Evolutionary conservation across 352 stramenopile species (phyloP), one percentile per base, ranked within the genome.

Genomic region (Globisporangium spiculum): DNA sequence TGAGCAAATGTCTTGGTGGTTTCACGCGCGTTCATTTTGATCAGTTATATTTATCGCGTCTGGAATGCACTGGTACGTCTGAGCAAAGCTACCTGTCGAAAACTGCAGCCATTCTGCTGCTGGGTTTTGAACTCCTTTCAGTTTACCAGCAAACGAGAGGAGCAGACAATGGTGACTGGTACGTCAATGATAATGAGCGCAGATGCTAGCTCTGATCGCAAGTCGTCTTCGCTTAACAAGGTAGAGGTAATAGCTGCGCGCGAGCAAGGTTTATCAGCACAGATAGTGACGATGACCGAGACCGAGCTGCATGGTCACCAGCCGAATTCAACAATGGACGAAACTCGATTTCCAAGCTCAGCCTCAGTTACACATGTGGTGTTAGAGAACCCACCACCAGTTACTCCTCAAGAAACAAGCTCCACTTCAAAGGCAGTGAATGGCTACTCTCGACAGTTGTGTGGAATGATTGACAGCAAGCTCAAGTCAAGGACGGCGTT

Each of bases 401-500:
- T 10, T 18, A 44, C 36, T 44, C 10, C 12, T 59, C 12, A 16
- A 24, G 26, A 59, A 16, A 24, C 22, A 7, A 24, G 4, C 26
- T 20, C 26, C 32, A 10, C 3, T 9, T 59, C 16, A 14, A 38
- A 59, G 16, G 16, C 24, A 22, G 4, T 26, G 4, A 5, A 36
- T 36, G 24, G 12, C 12, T 16, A 22, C 4, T 36, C 24, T 12
- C n/a, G n/a, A 8, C 0, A 6, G 22, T 5, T 16, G 2, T 14
- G 53, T 2, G 14, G 20, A 26, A 7, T 59, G n/a, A 22, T 22
- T 18, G 4, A 24, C 2, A 32, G 27, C 27, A 12, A 3, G 0
- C 2, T 66, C 4, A 4, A 20, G 14, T 27, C 60, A 18, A 65
- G 30, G 24, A 46, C 26, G 4, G 44, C 38, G 44, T 79, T 82